These are phyloP conservation scores for Tylopilus felleus DNA, from an alignment of 768 basidiomycete genomes.

Conservation along the genomic window DNA sequence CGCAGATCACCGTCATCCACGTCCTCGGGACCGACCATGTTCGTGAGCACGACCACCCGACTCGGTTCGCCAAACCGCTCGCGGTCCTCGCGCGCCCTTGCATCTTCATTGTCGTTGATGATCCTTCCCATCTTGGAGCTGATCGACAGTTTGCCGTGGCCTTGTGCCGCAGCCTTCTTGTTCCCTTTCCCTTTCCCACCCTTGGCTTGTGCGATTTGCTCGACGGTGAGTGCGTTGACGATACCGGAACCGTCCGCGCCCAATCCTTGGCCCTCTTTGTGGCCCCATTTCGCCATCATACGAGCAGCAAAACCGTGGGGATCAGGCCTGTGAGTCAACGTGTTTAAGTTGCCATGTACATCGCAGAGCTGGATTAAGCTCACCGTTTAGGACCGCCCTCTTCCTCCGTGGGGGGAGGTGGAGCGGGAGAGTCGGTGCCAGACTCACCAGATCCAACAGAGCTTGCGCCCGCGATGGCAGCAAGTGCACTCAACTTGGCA, in stretches of 20 bases:
- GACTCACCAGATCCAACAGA: conserved; percentile 25
- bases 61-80: conserved; percentile 87
- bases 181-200: conserved; percentile 39
- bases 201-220: conserved; percentile 47
- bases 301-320: conserved; percentile 78
- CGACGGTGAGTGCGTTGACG: conserved; percentile 82
- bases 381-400: conserved; percentile 21
- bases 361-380: neutral
- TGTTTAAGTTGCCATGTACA: neutral
- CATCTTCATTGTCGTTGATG: conserved; percentile 86
- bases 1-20: conserved; percentile 79
- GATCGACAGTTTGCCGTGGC: conserved; percentile 37
- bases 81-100: conserved; percentile 69
- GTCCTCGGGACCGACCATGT: conserved; percentile 85
- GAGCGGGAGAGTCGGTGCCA: conserved; percentile 22
- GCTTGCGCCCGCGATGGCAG: conserved; percentile 26
- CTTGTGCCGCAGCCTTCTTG: conserved; percentile 36
- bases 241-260: conserved; percentile 84
- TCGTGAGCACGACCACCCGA: conserved; percentile 84
- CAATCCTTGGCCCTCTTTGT: conserved; percentile 90
- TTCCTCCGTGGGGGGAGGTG: conserved; percentile 32
- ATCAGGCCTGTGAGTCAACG: conserved; percentile 41
- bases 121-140: conserved; percentile 83
- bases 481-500: conserved; percentile 64
- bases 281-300: conserved; percentile 95